Conservation (phyloP, 495 filamentous ascomycete species). For the Sabuloglossum arenarium region DNA sequence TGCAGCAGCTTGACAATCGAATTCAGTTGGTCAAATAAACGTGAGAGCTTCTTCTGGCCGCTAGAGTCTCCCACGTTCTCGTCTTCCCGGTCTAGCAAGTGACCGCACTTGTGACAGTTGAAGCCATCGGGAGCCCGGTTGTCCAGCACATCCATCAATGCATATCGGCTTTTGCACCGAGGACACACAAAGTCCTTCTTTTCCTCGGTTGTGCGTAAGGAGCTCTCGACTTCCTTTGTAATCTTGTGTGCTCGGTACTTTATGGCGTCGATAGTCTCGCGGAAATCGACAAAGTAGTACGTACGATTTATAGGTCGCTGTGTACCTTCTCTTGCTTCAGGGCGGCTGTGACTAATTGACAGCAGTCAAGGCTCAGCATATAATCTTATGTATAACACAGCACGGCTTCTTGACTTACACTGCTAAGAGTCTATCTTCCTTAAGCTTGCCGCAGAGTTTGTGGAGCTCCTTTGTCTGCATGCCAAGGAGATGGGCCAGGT, state of each 20-base stretch:
- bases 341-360: slow-evolving; percentile 42
- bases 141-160: slow-evolving; percentile 69
- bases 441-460: slow-evolving; percentile 62
- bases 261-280: slow-evolving; percentile 84
- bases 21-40: slow-evolving; percentile 70
- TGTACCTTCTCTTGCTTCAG: slow-evolving; percentile 58
- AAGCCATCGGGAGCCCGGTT: slow-evolving; percentile 36
- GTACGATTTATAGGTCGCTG: slow-evolving; percentile 65
- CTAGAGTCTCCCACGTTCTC: slow-evolving; percentile 34
- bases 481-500: slow-evolving; percentile 65
- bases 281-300: slow-evolving; percentile 93
- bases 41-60: slow-evolving; percentile 77
- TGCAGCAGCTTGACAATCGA: slow-evolving; percentile 69
- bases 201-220: slow-evolving; percentile 59
- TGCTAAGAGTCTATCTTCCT: slow-evolving; percentile 65
- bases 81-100: slow-evolving; percentile 39
- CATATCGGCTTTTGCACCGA: slow-evolving; percentile 64
- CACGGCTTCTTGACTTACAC: slow-evolving; percentile 33
- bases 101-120: slow-evolving; percentile 63
- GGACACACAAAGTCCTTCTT: slow-evolving; percentile 77
- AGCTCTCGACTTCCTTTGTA: slow-evolving; percentile 63
- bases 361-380: slow-evolving; percentile 8
- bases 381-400: neutral
- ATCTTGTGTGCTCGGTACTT: slow-evolving; percentile 80
- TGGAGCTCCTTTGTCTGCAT: slow-evolving; percentile 78